These are phyloP conservation scores for Claviceps fusiformis DNA, from an alignment of 2,329 filamentous ascomycete genomes.

Conservation along the genomic window DNA sequence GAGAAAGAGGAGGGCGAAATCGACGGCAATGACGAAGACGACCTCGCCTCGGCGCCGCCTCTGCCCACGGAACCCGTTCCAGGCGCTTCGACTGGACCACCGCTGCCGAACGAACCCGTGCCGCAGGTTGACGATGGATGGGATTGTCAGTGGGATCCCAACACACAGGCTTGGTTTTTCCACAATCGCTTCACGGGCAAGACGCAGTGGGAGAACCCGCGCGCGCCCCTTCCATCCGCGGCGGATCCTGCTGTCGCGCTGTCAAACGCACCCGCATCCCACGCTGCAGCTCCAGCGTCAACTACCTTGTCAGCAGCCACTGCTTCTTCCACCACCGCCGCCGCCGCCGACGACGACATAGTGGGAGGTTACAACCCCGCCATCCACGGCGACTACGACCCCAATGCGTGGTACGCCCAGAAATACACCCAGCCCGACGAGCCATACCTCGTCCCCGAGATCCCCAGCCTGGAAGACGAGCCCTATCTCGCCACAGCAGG, in stretches of 20 bases:
- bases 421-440: conserved; percentile 26
- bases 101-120: conserved; percentile 28
- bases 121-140: conserved; percentile 57
- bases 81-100: conserved; percentile 17
- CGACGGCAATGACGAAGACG: conserved; percentile 1
- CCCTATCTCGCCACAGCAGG: conserved; percentile 54
- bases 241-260: conserved; percentile 6
- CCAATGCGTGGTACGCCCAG: conserved; percentile 85
- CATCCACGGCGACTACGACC: conserved; percentile 93
- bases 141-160: conserved; percentile 65
- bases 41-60: conserved; percentile 11
- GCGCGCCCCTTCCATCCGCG: conserved; percentile 34
- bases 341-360: conserved; percentile 23
- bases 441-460: conserved; percentile 15
- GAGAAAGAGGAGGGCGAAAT: conserved; percentile 4
- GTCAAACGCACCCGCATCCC: conserved; percentile 19
- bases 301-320: conserved; percentile 15
- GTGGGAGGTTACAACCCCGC: conserved; percentile 84
- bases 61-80: conserved; percentile 21
- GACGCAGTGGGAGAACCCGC: conserved; percentile 79
- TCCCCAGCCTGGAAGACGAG: conserved; percentile 25
- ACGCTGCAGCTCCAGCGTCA: conserved; percentile 12
- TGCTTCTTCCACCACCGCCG: conserved; percentile 12
- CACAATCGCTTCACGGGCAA: conserved; percentile 65
- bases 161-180: conserved; percentile 63